These are phyloP conservation scores for Medicago truncatula DNA, from an alignment of 306 rosid species.

Conservation along the genomic window DNA sequence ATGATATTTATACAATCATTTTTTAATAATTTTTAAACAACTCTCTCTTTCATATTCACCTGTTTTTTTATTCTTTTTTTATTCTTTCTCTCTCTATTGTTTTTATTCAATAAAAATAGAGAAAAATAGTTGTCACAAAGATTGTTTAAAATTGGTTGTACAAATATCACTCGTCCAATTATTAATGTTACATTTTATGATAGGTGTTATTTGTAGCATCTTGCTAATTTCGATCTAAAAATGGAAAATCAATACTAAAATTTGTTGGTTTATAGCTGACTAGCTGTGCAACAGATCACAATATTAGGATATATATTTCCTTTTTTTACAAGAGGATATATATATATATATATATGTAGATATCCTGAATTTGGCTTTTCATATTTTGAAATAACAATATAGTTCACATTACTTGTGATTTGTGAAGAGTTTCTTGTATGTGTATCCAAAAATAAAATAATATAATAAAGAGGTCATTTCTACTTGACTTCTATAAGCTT, in stretches of 20 bases:
- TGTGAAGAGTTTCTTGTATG: neutral
- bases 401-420: neutral
- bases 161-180: too few species aligned
- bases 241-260: neutral
- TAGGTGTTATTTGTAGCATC: neutral
- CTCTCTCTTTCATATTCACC: too few species aligned
- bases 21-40: too few species aligned
- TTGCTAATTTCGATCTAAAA: neutral
- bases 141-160: too few species aligned
- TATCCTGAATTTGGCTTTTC: neutral
- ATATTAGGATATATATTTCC: neutral
- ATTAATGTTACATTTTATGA: neutral
- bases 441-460: neutral
- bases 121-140: too few species aligned
- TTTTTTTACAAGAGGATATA: too few species aligned
- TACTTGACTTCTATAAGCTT: constrained; percentile 35
- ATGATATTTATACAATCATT: too few species aligned
- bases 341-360: too few species aligned
- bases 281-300: neutral
- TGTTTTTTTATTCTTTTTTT: too few species aligned
- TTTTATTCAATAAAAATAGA: too few species aligned
- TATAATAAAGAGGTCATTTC: constrained; percentile 18
- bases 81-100: too few species aligned
- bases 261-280: neutral
- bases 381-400: neutral